Conservation (phyloP, 352 stramenopile species). For the Pythium sp. region DNA sequence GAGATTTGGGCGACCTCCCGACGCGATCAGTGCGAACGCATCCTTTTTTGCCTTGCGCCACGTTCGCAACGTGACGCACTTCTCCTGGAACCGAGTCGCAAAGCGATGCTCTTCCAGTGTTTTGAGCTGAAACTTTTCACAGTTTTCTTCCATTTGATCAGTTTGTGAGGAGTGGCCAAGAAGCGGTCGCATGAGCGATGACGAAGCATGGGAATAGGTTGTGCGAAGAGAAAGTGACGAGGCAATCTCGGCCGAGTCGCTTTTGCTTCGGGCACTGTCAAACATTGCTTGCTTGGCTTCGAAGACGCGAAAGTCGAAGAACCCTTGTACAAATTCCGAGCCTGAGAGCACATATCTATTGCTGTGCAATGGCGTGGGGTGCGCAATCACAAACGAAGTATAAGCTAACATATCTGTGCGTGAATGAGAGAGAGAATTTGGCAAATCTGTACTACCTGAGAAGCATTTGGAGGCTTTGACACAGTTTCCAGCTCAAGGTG, state of each 20-base stretch:
- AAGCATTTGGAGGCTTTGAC: conserved; percentile 22
- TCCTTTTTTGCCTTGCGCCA: conserved; percentile 33
- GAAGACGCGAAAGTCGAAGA: conserved; percentile 16
- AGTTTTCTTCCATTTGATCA: not conserved
- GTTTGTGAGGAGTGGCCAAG: not conserved
- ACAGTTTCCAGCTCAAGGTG: conserved; percentile 47
- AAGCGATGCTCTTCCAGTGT: conserved; percentile 57
- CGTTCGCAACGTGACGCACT: conserved; percentile 38
- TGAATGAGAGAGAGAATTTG: not conserved
- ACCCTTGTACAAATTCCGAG: conserved; percentile 18
- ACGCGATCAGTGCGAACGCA: conserved; percentile 27
- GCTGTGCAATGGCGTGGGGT: not conserved
- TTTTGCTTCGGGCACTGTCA: not conserved
- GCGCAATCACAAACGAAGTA: too few species aligned
- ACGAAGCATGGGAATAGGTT: conserved; percentile 15
- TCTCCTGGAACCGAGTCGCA: conserved; percentile 47
- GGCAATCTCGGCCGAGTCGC: conserved; percentile 16
- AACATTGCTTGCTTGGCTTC: conserved; percentile 11
- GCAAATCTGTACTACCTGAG: conserved; percentile 14
- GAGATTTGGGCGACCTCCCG: conserved; percentile 30
- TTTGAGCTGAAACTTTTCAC: conserved; percentile 31
- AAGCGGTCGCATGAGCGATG: not conserved
- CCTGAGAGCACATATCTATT: conserved; percentile 2
- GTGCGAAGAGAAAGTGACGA: conserved; percentile 23
- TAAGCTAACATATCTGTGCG: too few species aligned